Conservation (phyloP, 345 rosid species). For the Arabidopsis suecica region DNA sequence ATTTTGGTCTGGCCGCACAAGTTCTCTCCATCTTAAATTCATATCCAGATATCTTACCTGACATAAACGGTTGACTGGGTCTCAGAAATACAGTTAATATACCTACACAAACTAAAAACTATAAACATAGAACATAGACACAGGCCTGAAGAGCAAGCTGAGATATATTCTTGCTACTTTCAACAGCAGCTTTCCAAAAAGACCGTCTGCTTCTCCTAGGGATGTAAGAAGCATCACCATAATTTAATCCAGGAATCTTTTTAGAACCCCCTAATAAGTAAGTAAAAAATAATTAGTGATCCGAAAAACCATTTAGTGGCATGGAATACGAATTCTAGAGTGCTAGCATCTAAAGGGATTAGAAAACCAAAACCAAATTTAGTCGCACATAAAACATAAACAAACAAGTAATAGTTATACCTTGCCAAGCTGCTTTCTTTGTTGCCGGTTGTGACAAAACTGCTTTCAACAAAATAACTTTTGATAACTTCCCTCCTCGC, state of each 20-base stretch:
- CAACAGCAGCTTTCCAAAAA: slow-evolving; percentile 87
- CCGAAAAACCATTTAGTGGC: neutral
- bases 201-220: slow-evolving; percentile 74
- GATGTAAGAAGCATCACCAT: slow-evolving; percentile 63
- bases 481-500: slow-evolving; percentile 71
- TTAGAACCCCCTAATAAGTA: slow-evolving; percentile 59
- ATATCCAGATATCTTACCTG: slow-evolving; percentile 9
- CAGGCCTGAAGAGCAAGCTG: slow-evolving; percentile 91
- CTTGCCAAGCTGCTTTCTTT: slow-evolving; percentile 67
- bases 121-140: slow-evolving; percentile 5
- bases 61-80: neutral
- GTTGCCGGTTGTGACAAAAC: slow-evolving; percentile 59
- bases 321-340: neutral
- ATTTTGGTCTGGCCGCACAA: slow-evolving; percentile 12
- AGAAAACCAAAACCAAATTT: slow-evolving; percentile 5
- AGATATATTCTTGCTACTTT: slow-evolving; percentile 66
- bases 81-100: slow-evolving; percentile 1
- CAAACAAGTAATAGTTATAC: slow-evolving; percentile 47
- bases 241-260: slow-evolving; percentile 63
- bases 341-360: neutral
- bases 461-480: slow-evolving; percentile 62
- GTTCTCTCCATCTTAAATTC: slow-evolving; percentile 13
- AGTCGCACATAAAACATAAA: slow-evolving; percentile 11
- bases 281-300: slow-evolving; percentile 10
- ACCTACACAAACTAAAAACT: slow-evolving; percentile 25